Base-by-base conservation (phyloP, 495 filamentous ascomycete species). In the Penicillium simplicissimum region DNA sequence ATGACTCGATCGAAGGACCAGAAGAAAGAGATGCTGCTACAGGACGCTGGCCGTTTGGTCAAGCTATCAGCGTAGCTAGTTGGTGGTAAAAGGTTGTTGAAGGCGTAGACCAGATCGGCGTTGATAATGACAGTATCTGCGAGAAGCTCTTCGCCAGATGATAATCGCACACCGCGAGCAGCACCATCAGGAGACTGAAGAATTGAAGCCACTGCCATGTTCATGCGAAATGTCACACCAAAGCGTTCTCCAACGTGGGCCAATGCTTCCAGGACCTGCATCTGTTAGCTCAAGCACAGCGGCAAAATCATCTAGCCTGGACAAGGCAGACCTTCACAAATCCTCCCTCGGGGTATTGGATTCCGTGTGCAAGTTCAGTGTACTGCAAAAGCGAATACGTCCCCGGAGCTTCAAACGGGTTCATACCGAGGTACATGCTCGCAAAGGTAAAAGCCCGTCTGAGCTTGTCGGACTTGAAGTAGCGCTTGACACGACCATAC, bases 381-480 rank as follows among this genome's bases (percentile, higher is more conserved):
- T 90, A 91, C 67, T 90, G 88, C 43, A 90, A 75, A 63, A 91
- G 74, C 31, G 81, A 85, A 74, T 90, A 91, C 21, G 88, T 91
- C 2, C 84, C 87, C 7, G 88, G 88, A 0, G 88, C 88, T 58
- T 89, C 85, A 70, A 86, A 90, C 1, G 88, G 88, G 60, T 76
- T 82, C 88, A 91, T 91, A 1, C 88, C 88, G 80, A 90, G 86
- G 65, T 91, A 91, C 88, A 90, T 91, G 60, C 85, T 89, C 33
- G 84, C 86, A 69, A 90, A 90, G 10, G 87, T 90, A 64, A 90
- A 89, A 0, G 85, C 86, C 14, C 88, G 71, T 48, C 87, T 74
- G 68, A 90, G 67, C 58, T 87, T 75, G 65, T 90, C 87, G 1
- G 85, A 87, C 74, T 77, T 82, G 69, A 90, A 90, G 66, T 89